Conservation (phyloP, 1,284 basidiomycete species). For the Coniferiporia weirii region DNA sequence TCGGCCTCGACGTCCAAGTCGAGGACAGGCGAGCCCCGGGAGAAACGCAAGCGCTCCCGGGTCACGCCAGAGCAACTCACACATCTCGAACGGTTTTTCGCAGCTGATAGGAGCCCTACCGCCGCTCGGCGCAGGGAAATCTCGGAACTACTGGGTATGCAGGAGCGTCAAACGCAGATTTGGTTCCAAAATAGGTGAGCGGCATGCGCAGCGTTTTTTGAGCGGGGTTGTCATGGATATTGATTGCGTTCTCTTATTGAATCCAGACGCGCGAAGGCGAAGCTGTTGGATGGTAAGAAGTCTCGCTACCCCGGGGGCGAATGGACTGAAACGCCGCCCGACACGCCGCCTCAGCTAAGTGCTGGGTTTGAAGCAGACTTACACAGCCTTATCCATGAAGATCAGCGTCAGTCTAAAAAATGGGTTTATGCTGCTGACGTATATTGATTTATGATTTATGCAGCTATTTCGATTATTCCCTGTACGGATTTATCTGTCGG, state of each 20-base stretch:
- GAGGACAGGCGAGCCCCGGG: slow-evolving; percentile 33
- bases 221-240: slow-evolving; percentile 6
- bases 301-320: slow-evolving; percentile 28
- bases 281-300: slow-evolving; percentile 58
- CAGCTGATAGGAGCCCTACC: slow-evolving; percentile 63
- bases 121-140: slow-evolving; percentile 67
- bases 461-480: slow-evolving; percentile 70
- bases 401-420: slow-evolving; percentile 50
- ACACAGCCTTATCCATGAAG: slow-evolving; percentile 63
- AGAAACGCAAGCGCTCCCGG: slow-evolving; percentile 71
- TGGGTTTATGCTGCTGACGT: slow-evolving; percentile 7
- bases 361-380: slow-evolving; percentile 54
- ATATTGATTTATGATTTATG: slow-evolving; percentile 15
- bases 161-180: slow-evolving; percentile 80
- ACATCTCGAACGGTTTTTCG: slow-evolving; percentile 66
- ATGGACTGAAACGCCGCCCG: slow-evolving; percentile 38
- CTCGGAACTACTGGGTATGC: slow-evolving; percentile 69
- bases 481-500: slow-evolving; percentile 71
- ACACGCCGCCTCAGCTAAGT: slow-evolving; percentile 47
- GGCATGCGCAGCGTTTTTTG: slow-evolving; percentile 6
- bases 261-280: slow-evolving; percentile 74
- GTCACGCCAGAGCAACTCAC: slow-evolving; percentile 72
- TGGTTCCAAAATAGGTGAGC: slow-evolving; percentile 82
- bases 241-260: slow-evolving; percentile 7
- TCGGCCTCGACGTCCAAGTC: slow-evolving; percentile 19